These are phyloP conservation scores for Dysphania ambrosioides DNA, from an alignment of 148 eudicot genomes.

Conservation along the genomic window DNA sequence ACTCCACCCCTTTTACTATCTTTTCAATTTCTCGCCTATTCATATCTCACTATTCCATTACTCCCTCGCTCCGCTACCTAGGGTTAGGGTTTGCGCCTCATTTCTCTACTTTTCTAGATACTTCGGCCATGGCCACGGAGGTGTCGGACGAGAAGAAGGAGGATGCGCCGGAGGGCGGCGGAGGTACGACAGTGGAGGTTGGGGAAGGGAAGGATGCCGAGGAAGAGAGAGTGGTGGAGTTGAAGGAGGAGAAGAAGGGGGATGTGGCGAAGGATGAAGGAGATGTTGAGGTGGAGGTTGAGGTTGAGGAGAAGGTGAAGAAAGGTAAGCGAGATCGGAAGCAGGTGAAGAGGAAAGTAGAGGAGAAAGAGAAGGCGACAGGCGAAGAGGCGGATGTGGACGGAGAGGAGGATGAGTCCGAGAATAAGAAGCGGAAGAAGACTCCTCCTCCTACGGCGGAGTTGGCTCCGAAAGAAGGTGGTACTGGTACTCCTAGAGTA, in stretches of 20 bases:
- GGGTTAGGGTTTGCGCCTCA: constrained; percentile 34
- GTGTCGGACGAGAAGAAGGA: constrained; percentile 20
- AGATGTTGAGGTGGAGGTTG: constrained; percentile 1
- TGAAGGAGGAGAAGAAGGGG: too few species aligned
- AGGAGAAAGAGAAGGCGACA: not conserved
- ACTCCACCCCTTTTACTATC: not conserved
- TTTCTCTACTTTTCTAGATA: not conserved
- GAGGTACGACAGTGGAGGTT: constrained; percentile 7
- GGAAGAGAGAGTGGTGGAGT: not conserved
- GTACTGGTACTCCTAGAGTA: constrained; percentile 32
- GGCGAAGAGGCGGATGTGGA: constrained; percentile 20
- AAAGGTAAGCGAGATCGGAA: constrained; percentile 3
- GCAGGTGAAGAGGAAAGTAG: constrained; percentile 12
- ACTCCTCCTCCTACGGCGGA: constrained; percentile 14
- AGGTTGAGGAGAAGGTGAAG: constrained; percentile 12
- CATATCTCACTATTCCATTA: constrained; percentile 11
- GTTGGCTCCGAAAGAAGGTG: constrained; percentile 24
- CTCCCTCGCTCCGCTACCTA: constrained; percentile 1
- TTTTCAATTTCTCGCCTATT: not conserved
- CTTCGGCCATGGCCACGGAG: constrained; percentile 33
- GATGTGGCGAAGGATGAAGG: constrained; percentile 2
- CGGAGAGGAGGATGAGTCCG: constrained; percentile 22
- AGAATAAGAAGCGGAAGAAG: too few species aligned
- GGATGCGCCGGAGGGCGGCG: too few species aligned
- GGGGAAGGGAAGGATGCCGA: not conserved